These are phyloP conservation scores for Dryadomyces quercivorus DNA, from an alignment of 2,329 filamentous ascomycete species.

Conservation along the genomic window DNA sequence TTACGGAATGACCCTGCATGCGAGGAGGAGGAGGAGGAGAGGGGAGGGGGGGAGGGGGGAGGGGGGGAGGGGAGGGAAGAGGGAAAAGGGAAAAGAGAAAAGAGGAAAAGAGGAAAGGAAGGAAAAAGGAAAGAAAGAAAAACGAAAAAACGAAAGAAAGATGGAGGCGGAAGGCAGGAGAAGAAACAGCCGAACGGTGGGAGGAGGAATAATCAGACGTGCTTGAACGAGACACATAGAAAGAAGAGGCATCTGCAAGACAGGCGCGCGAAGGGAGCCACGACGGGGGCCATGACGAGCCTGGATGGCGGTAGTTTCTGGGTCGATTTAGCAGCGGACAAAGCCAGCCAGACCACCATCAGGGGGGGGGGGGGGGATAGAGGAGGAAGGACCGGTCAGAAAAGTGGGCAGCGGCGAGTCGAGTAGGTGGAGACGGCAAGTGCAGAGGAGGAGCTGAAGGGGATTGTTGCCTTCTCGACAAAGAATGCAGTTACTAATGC, in stretches of 20 bases:
- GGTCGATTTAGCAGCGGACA: not conserved
- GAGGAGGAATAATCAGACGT: not conserved
- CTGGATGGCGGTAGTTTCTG: not conserved
- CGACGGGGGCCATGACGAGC: not conserved
- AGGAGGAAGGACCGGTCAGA: not conserved
- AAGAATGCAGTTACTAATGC: not conserved
- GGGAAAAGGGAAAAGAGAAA: not conserved
- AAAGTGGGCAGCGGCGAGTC: not conserved
- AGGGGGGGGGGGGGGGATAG: not conserved
- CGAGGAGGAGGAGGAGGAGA: not conserved
- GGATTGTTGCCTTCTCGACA: not conserved
- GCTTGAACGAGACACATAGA: not conserved
- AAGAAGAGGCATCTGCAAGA: not conserved
- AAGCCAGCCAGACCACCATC: not conserved
- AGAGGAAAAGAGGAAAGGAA: not conserved
- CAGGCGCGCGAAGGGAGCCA: not conserved
- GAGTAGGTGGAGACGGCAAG: not conserved
- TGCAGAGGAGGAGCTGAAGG: not conserved
- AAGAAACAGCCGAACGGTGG: not conserved
- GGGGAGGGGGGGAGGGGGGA: not conserved
- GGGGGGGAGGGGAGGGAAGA: not conserved
- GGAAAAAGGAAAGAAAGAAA: not conserved
- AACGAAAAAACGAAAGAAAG: not conserved
- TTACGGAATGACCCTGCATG: too few species aligned
- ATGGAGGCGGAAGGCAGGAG: not conserved